Percentiles rank a stretch among this genome's conserved stretches.
These are phyloP conservation scores for Trichoderma breve DNA, from an alignment of 2,329 filamentous ascomycete species.

Conservation along the genomic window DNA sequence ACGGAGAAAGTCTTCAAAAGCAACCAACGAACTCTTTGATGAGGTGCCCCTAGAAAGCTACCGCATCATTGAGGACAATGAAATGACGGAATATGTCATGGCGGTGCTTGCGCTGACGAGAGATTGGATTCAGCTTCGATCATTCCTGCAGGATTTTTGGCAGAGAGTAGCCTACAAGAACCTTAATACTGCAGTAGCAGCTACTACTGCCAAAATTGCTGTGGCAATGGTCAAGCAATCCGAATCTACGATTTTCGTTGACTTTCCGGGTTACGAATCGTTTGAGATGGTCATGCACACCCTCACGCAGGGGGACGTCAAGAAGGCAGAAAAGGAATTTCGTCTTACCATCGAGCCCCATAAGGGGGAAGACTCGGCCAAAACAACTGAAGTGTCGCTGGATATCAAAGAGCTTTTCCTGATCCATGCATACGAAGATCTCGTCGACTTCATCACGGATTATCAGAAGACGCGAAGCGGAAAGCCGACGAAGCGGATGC, in stretches of 20 bases:
- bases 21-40: conserved; percentile 28
- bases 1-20: background rate
- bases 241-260: conserved; percentile 40
- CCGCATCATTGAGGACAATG: conserved; percentile 41
- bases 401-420: conserved; percentile 46
- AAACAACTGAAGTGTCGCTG: conserved; percentile 22
- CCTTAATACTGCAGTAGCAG: conserved; percentile 47
- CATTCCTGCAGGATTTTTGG: conserved; percentile 42
- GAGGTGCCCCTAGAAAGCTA: conserved; percentile 46
- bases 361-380: background rate
- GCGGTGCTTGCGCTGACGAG: conserved; percentile 39
- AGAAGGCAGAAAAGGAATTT: conserved; percentile 28
- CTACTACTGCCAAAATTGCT: conserved; percentile 41
- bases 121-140: conserved; percentile 41
- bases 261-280: conserved; percentile 46
- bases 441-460: conserved; percentile 46
- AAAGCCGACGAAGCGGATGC: conserved; percentile 46
- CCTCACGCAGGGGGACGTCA: conserved; percentile 38
- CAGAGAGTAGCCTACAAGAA: conserved; percentile 42
- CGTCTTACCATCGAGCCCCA: background rate
- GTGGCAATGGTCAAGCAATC: conserved; percentile 41
- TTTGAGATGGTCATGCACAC: conserved; percentile 43
- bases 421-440: conserved; percentile 41
- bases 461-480: conserved; percentile 45
- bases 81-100: conserved; percentile 43